Base-by-base conservation (phyloP, 2,329 filamentous ascomycete species). In the Acephala macrosclerotiorum region DNA sequence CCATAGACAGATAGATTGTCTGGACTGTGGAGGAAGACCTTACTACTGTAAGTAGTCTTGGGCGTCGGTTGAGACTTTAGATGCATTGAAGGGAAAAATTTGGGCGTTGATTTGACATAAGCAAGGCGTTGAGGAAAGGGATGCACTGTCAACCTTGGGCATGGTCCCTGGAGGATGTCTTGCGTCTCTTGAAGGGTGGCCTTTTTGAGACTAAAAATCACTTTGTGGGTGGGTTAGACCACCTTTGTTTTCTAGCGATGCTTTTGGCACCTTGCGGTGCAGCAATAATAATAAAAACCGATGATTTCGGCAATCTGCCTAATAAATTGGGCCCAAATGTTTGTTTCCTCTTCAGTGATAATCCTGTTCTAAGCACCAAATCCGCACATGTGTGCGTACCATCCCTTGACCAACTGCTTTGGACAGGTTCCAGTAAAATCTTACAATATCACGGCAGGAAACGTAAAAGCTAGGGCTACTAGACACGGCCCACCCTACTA, bases 121-220 rank as follows among this genome's bases (percentile, higher is more conserved):
- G 49, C 49, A 33, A 53, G 49, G 49, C 49, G 49, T 53, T 26
- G 45, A 14, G 38, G 12, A 42, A 33, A 1, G 45, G 45, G 45
- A 22, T n/a, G n/a, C 26, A 51, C 11, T 51, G 47, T 51, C 47
- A 51, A 7, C 22, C 14, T 26, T 53, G 5, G 49, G 49, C 49
- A 53, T 53, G 49, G 26, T 53, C 49, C 49, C 49, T 53, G 49
- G 49, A 53, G 49, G 49, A 53, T 22, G 8, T 22, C 22, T 22
- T 49, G 38, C n/a, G 18, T 11, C 20, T 49, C 20, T 49, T 18
- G 9, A 7, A 49, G n/a, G 45, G 7, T 53, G 49, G 49, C 49
- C 20, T 16, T 26, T 9, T 29, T 26, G 49, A 33, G 12, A 18
- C 25, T 16, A 42, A 53, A 53, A 53, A 29, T 53, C 26, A 11